Percentiles rank a stretch among this genome's conserved stretches.
These are phyloP conservation scores for Handroanthus guayacan DNA, from an alignment of 257 asterid species.

Conservation along the genomic window DNA sequence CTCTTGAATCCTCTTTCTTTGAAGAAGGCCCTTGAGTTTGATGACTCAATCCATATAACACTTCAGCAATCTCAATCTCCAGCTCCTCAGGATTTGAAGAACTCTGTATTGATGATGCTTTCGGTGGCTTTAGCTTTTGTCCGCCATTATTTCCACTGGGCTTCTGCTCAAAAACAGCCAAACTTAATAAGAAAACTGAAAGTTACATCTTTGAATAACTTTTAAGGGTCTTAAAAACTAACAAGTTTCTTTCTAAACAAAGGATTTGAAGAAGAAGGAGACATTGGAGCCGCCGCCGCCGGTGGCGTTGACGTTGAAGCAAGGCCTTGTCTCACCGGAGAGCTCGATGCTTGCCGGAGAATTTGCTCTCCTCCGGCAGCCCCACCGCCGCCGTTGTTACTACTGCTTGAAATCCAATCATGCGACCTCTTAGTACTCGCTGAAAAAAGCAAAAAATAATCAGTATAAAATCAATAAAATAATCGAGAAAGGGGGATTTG, in stretches of 20 bases:
- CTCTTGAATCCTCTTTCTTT: background rate
- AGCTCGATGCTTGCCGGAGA: constrained; percentile 15
- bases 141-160: background rate
- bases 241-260: background rate
- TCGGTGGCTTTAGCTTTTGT: background rate
- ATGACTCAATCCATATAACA: background rate
- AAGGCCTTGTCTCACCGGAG: constrained; percentile 5
- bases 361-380: background rate
- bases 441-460: background rate
- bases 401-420: constrained; percentile 6
- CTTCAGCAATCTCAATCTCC: background rate
- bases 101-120: background rate
- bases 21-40: background rate
- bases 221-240: background rate
- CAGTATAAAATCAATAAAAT: background rate
- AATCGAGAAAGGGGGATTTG: background rate
- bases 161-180: background rate
- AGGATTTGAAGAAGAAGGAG: constrained; percentile 6
- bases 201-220: background rate
- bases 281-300: constrained; percentile 7
- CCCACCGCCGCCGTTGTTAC: background rate
- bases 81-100: constrained; percentile 7
- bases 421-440: background rate
- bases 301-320: constrained; percentile 2
- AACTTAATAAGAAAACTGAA: background rate